Evolutionary conservation across 305 asterid species (phyloP), one percentile per base, ranked within the genome.

Genomic region (Stenogyne calaminthoides): DNA sequence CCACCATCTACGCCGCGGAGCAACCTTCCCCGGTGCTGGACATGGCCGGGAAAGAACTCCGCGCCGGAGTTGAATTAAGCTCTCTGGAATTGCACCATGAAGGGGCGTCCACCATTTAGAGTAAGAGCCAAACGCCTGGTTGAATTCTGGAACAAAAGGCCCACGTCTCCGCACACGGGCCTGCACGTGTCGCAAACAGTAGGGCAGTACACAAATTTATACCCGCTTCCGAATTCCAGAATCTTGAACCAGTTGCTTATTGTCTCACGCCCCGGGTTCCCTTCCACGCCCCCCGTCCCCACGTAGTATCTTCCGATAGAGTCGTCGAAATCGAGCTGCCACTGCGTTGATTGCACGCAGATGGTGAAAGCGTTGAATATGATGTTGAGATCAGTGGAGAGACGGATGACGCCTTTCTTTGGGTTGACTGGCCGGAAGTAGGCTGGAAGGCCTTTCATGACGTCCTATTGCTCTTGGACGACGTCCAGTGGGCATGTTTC

Each of bases 181-280:
- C 67, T 85, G 80, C 96, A 88, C 18, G 3, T 67, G 19, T 81
- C 18, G 12, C 95, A 88, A 18, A 88, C 93, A 0, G 76, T 73
- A 0, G 95, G 95, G 44, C 95, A 90, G 14, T 70, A 82, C 14
- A 85, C 84, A 8, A 88, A 27, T 80, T 88, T 87, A 69, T 88
- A 88, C 10, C 72, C 88, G 20, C 55, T 25, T 0, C 42, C 87
- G 19, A 64, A 69, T 40, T 46, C 65, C 7, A 84, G 84, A 36
- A 91, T 89, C 86, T 86, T 91, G 78, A 88, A 91, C 96, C 93
- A 88, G 76, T 82, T 87, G 77, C 83, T 83, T 40, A 82, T 3
- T 0, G 91, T 88, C 19, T 68, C 4, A 0, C 2, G 64, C 0
- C 93, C 88, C 0, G 90, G 88, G 6, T 87, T 89, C 44, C 96